A percentile compares a stretch with the other conserved stretches of the same genome.
Conservation (phyloP, 768 basidiomycete species). For the Amanita exitialis region DNA sequence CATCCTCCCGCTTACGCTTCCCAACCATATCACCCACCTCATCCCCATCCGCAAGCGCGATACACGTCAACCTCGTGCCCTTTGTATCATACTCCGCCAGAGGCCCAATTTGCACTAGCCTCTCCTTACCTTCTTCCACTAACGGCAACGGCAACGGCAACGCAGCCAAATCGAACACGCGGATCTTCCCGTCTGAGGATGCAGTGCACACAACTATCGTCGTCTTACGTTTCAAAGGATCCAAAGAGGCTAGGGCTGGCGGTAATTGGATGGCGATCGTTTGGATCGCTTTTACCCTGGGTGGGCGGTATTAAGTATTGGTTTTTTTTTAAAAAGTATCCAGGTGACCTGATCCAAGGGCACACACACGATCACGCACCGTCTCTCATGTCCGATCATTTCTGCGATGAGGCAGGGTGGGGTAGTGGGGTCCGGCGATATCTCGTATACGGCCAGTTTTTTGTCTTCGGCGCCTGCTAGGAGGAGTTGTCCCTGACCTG, state of each 20-base stretch:
- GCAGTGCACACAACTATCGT: conserved; percentile 48
- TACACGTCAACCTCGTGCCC: conserved; percentile 76
- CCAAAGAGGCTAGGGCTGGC: not conserved
- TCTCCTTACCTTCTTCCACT: not conserved
- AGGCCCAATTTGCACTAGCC: conserved; percentile 35
- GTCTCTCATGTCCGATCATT: conserved; percentile 75
- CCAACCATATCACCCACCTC: conserved; percentile 13
- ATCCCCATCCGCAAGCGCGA: conserved; percentile 47
- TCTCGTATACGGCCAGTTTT: conserved; percentile 68
- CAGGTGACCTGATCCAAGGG: no score
- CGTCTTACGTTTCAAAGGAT: conserved; percentile 12
- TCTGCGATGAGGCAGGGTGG: conserved; percentile 55
- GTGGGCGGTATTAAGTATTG: not conserved
- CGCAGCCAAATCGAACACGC: conserved; percentile 59
- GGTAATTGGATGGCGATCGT: conserved; percentile 55
- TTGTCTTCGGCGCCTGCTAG: conserved; percentile 88
- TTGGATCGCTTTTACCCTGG: conserved; percentile 75
- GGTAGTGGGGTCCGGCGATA: conserved; percentile 33
- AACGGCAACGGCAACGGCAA: conserved; percentile 21
- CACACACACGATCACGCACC: conserved; percentile 36
- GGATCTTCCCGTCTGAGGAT: conserved; percentile 86
- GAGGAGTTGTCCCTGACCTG: conserved; percentile 44
- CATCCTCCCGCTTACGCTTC: conserved; percentile 24
- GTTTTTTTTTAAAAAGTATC: no score
- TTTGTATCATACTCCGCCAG: conserved; percentile 72